These are phyloP conservation scores for Botrytis pseudocinerea DNA, from an alignment of 2,329 filamentous ascomycete genomes.

Conservation along the genomic window DNA sequence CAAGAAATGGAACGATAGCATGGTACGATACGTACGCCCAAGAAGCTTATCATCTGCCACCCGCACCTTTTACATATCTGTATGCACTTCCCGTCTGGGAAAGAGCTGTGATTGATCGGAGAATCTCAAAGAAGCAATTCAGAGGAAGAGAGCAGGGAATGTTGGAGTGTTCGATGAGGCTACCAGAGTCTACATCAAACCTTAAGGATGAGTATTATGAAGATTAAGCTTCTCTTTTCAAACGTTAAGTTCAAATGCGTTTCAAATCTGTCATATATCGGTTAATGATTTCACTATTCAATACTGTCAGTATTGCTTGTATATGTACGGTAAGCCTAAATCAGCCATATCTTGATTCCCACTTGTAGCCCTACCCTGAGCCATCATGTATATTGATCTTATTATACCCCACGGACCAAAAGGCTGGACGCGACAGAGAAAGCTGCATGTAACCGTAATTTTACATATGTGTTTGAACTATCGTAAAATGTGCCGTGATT, in stretches of 20 bases:
- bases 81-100: slow-evolving; percentile 11
- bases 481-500: background rate
- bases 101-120: background rate
- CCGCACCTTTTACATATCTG: background rate
- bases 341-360: background rate
- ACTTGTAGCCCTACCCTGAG: slow-evolving; percentile 2
- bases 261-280: slow-evolving; percentile 25
- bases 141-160: slow-evolving; percentile 24
- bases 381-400: slow-evolving; percentile 16
- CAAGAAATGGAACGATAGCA: slow-evolving; percentile 27
- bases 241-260: slow-evolving; percentile 34
- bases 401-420: background rate
- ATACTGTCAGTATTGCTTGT: background rate
- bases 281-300: background rate
- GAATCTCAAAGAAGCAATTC: slow-evolving; percentile 26
- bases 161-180: slow-evolving; percentile 9
- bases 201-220: slow-evolving; percentile 20
- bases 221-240: slow-evolving; percentile 28
- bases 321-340: background rate
- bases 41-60: slow-evolving; percentile 6
- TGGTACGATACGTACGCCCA: background rate
- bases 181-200: slow-evolving; percentile 20
- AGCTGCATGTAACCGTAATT: background rate
- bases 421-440: background rate
- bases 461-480: background rate